phyloP scores from a whole-genome alignment of 164 flowering plant genomes.

The Protea cynaroides region DNA sequence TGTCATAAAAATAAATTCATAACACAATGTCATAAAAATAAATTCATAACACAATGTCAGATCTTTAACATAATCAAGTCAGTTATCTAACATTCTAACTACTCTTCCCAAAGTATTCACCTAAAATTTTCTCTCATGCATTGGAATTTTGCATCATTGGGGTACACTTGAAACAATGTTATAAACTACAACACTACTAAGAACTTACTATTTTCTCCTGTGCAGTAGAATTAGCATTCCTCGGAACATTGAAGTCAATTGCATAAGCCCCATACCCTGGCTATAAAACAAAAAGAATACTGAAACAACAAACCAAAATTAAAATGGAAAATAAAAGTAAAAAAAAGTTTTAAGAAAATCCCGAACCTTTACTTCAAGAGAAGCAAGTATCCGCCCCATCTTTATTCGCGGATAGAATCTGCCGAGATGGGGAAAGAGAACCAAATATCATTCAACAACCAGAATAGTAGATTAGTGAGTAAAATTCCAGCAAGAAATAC shows the following conservation, averaged over 20 bases:
- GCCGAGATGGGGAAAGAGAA: constrained; percentile 7
- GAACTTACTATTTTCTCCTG: constrained; percentile 56
- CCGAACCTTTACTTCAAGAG: constrained; percentile 62
- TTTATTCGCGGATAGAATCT: constrained; percentile 70
- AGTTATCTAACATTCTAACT: too few species aligned
- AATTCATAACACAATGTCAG: too few species aligned
- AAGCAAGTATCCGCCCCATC: constrained; percentile 50
- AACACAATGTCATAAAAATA: too few species aligned
- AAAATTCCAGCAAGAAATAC: not conserved
- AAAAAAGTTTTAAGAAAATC: not conserved
- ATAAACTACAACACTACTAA: too few species aligned
- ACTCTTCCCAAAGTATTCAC: too few species aligned
- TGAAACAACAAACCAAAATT: not conserved
- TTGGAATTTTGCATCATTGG: too few species aligned
- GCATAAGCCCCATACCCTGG: constrained; percentile 52
- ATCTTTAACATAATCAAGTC: too few species aligned
- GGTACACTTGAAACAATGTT: too few species aligned
- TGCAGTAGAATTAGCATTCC: constrained; percentile 25
- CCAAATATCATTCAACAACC: not conserved
- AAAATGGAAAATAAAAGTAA: not conserved
- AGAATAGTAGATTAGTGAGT: not conserved
- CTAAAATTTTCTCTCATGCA: too few species aligned
- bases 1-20: too few species aligned
- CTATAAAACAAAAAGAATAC: constrained; percentile 25
- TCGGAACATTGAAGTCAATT: constrained; percentile 50